Evolutionary conservation across 2,329 filamentous ascomycete species (phyloP), one percentile per base, ranked within the genome.

Genomic region (Talaromyces verruculosus): DNA sequence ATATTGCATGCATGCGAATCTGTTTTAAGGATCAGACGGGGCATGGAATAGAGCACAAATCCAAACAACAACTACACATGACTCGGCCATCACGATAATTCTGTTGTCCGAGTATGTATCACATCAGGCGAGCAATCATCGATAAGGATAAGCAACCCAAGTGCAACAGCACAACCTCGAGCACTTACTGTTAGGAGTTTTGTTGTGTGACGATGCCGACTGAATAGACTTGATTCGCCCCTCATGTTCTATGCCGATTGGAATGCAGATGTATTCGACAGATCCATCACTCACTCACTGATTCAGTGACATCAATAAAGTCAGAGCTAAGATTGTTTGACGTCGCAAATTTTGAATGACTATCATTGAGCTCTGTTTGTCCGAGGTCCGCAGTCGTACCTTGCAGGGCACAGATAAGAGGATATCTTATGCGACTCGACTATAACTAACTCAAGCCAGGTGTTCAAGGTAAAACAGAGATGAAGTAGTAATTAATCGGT

Each of bases 401-500:
- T 57, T 57, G 53, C 53, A 57, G 53, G 51, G 11, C 33, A 57
- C n/a, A 37, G 30, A 37, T 37, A 22, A 33, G n/a, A 57, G 51
- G 51, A 35, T 57, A 22, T 37, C 51, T 57, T 37, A 57, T 37
- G 22, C 17, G 53, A 57, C 53, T 57, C 33, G 33, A 57, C 10
- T 25, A 57, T 37, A 25, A 25, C 25, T 25, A 17, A n/a, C n/a
- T n/a, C n/a, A n/a, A 22, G 49, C 49, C 25, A 51, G 47, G 47
- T 51, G 47, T 51, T 85, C 78, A 0, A 85, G 85, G 69, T 87
- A 83, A 30, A 30, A 53, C 22, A 28, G 19, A 33, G 49, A 35
- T 37, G 51, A 57, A 69, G 30, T 37, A 69, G 30, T 37, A 57
- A 13, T 13, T 15, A 35, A 57, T 3, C 11, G 33, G 22, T 37